phyloP scores from a whole-genome alignment of 2,329 filamentous ascomycete species.

The Leptographium flavum region DNA sequence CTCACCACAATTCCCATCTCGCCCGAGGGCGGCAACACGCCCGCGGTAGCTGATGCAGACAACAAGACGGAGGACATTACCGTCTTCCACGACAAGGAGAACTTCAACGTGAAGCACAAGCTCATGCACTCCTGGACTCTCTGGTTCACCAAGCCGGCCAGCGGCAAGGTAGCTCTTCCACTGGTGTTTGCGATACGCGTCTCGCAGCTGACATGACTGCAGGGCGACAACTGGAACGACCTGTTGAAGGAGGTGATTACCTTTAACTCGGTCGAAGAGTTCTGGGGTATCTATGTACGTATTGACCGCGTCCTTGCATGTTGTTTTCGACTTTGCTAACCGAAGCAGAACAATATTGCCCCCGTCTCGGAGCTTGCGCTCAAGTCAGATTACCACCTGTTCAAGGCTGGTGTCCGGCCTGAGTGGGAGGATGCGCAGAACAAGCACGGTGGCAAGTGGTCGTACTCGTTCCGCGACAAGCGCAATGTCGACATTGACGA shows the following conservation, averaged over 20 bases:
- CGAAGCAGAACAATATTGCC: conserved; percentile 91
- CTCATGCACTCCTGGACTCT: conserved; percentile 96
- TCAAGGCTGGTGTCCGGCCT: conserved; percentile 92
- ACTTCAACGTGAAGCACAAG: conserved; percentile 99
- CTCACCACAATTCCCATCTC: conserved; percentile 55
- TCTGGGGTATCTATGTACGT: conserved; percentile 97
- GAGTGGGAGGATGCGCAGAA: conserved; percentile 99
- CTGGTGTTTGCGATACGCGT: neutral
- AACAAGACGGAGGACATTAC: conserved; percentile 58
- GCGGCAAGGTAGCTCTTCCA: conserved; percentile 59
- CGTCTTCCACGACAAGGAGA: conserved; percentile 95
- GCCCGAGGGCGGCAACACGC: conserved; percentile 44
- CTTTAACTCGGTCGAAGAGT: conserved; percentile 97
- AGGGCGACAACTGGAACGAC: conserved; percentile 99
- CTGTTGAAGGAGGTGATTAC: conserved; percentile 96
- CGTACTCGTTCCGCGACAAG: conserved; percentile 96
- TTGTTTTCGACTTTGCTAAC: neutral
- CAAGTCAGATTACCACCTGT: conserved; percentile 98
- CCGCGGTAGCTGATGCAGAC: conserved; percentile 20
- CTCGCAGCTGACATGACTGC: neutral
- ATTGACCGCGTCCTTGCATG: neutral
- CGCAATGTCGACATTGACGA: conserved; percentile 82
- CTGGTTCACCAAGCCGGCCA: conserved; percentile 98
- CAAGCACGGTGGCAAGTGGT: conserved; percentile 99
- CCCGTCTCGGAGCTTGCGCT: conserved; percentile 88